Conservation (phyloP, 352 stramenopile species). For the Phytophthora palmivora region DNA sequence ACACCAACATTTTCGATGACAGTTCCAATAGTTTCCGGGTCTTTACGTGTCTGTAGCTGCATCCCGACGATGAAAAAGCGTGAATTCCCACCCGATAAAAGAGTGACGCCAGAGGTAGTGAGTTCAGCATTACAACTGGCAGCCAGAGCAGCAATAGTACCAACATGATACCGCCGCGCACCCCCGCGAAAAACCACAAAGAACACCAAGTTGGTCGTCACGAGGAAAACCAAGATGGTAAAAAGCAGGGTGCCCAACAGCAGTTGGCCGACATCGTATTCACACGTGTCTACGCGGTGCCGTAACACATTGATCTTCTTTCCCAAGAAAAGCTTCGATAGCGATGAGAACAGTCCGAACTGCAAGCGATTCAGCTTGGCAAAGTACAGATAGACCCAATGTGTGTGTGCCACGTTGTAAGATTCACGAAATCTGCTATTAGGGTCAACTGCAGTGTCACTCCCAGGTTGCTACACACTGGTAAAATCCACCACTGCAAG, state of each 20-base stretch:
- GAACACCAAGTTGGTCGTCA: conserved; percentile 94
- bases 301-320: conserved; percentile 95
- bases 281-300: conserved; percentile 92
- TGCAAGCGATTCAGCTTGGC: conserved; percentile 87
- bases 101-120: conserved; percentile 58
- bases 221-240: conserved; percentile 93
- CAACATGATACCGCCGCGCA: conserved; percentile 61
- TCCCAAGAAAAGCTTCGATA: conserved; percentile 94
- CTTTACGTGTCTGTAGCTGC: conserved; percentile 30
- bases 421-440: conserved; percentile 71
- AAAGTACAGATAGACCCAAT: conserved; percentile 89
- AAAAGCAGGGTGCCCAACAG: conserved; percentile 94
- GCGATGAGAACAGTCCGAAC: conserved; percentile 78
- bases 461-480: conserved; percentile 44
- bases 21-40: not conserved
- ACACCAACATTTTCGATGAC: conserved; percentile 31
- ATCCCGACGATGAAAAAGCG: conserved; percentile 47
- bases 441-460: conserved; percentile 78
- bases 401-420: conserved; percentile 89
- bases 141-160: conserved; percentile 54
- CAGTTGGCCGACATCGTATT: conserved; percentile 92
- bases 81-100: conserved; percentile 45
- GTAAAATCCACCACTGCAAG: conserved; percentile 17
- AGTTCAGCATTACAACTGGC: conserved; percentile 57
- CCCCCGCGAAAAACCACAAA: conserved; percentile 92